Percentiles rank a stretch among this genome's conserved stretches.
Evolutionary conservation across 129 eudicot genomes (phyloP).

Genomic region (Flaveria bidentis): DNA sequence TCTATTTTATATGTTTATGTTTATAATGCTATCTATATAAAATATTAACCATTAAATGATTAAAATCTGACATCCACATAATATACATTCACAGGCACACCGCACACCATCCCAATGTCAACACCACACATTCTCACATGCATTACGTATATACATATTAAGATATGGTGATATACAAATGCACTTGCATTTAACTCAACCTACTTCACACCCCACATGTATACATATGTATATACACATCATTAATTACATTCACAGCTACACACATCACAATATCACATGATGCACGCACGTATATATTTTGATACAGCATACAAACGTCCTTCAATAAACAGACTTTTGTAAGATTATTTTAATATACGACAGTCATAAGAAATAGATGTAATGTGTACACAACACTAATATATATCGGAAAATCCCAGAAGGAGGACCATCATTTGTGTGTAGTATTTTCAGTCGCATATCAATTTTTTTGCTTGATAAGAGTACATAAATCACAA

Average conservation of each 20-base stretch:
- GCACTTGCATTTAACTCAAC: slow-evolving; percentile 12
- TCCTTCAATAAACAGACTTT: no score
- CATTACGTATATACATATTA: not conserved
- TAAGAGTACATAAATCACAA: no score
- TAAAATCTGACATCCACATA: not conserved
- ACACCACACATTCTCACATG: slow-evolving; percentile 1
- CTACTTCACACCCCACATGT: not conserved
- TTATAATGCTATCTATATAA: not conserved
- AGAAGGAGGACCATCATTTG: no score
- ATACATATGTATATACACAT: not conserved
- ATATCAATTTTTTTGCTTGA: no score
- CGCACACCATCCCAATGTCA: not conserved
- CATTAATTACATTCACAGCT: slow-evolving; percentile 2
- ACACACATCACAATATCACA: slow-evolving; percentile 1
- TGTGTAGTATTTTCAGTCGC: no score
- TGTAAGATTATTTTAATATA: no score
- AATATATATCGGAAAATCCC: no score
- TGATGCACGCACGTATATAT: not conserved
- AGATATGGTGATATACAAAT: not conserved
- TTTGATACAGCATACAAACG: not conserved
- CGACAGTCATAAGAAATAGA: no score
- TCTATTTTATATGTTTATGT: no score
- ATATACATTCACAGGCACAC: not conserved
- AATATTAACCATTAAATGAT: not conserved
- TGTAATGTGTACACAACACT: no score